These are phyloP conservation scores for Trichoderma reesei DNA, from an alignment of 495 filamentous ascomycete genomes.

Conservation along the genomic window DNA sequence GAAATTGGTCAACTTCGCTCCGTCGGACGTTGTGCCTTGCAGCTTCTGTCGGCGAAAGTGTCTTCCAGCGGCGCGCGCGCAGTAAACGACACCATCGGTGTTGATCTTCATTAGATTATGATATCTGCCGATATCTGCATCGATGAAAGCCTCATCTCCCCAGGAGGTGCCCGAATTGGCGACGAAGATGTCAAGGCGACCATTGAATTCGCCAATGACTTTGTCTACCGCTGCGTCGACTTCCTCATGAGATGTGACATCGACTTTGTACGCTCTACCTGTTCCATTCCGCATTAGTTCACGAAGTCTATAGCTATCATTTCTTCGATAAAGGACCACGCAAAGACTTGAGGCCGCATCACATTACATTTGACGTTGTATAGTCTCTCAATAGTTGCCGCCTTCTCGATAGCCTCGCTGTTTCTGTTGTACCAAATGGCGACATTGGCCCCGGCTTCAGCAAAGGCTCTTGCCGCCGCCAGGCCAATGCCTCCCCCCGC, in stretches of 20 bases:
- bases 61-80: conserved; percentile 63
- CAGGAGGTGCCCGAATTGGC: conserved; percentile 72
- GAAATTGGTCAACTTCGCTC: conserved; percentile 56
- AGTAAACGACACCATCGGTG: conserved; percentile 74
- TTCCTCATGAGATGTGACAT: conserved; percentile 50
- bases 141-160: conserved; percentile 57
- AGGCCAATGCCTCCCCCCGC: conserved; percentile 76
- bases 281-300: neutral
- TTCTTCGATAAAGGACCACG: no score
- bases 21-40: conserved; percentile 55
- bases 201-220: conserved; percentile 58
- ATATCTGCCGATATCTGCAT: conserved; percentile 56
- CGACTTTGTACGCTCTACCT: conserved; percentile 70
- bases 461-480: conserved; percentile 58
- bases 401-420: conserved; percentile 55
- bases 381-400: conserved; percentile 58
- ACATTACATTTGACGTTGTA: conserved; percentile 68
- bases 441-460: conserved; percentile 80
- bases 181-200: conserved; percentile 68
- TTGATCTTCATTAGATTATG: conserved; percentile 61
- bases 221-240: conserved; percentile 48
- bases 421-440: conserved; percentile 83
- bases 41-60: conserved; percentile 52
- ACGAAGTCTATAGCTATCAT: no score
- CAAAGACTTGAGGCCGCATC: no score